Evolutionary conservation across 176 grass and related monocot genomes (phyloP).

Genomic region (Chloris gayana): DNA sequence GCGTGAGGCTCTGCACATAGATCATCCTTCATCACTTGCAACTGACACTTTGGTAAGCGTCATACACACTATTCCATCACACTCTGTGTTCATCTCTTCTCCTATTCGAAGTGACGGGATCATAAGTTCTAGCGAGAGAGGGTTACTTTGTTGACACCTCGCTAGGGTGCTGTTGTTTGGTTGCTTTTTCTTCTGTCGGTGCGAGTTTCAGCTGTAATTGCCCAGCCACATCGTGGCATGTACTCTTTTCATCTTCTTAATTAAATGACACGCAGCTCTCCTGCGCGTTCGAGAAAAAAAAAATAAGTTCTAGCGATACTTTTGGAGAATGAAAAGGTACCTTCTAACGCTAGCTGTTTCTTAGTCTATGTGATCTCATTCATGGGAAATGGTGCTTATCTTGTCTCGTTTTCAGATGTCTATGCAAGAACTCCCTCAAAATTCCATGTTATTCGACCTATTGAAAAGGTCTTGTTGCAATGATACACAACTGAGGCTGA

Average conservation of each 20-base stretch:
- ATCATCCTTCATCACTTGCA: conserved; percentile 39
- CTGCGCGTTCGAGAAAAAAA: too few species aligned
- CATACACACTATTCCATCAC: conserved; percentile 33
- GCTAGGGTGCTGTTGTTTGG: too few species aligned
- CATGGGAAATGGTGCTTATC: neutral
- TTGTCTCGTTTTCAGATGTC: conserved; percentile 58
- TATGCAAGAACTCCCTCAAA: conserved; percentile 56
- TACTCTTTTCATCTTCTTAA: too few species aligned
- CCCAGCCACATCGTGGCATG: too few species aligned
- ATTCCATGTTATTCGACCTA: conserved; percentile 50
- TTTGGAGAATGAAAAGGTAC: conserved; percentile 65
- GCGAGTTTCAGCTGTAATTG: too few species aligned
- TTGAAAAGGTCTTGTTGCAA: conserved; percentile 44
- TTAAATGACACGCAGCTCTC: too few species aligned
- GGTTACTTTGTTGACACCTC: too few species aligned
- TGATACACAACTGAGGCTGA: conserved; percentile 35
- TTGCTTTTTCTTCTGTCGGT: too few species aligned
- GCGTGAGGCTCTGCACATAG: conserved; percentile 51
- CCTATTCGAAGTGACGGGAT: conserved; percentile 42
- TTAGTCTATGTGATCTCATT: too few species aligned
- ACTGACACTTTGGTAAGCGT: conserved; percentile 39
- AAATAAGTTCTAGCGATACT: conserved; percentile 57
- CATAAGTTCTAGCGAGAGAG: too few species aligned
- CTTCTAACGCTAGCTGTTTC: too few species aligned
- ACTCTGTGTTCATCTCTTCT: conserved; percentile 39